Percentiles rank a stretch among this genome's conserved stretches.
phyloP scores from a whole-genome alignment of 768 basidiomycete genomes.

The Rickenella mellea region DNA sequence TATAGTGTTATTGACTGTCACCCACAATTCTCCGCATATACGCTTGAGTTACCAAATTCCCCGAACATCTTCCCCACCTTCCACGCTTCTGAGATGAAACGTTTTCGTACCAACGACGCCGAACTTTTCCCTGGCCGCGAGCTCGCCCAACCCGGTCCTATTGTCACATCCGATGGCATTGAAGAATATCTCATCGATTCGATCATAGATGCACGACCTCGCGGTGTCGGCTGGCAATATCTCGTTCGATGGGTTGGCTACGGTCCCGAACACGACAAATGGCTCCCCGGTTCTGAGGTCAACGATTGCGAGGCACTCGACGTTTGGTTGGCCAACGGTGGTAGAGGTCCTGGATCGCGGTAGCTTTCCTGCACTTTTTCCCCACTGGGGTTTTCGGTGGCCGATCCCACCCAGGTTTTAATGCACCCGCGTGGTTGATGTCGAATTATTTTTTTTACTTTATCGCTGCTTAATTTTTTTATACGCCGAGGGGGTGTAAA shows the following conservation, averaged over 20 bases:
- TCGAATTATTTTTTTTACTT: too few species aligned
- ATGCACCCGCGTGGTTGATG: too few species aligned
- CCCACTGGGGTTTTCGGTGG: too few species aligned
- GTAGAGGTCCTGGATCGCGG: too few species aligned
- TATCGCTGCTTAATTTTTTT: too few species aligned
- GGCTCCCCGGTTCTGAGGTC: conserved; percentile 16
- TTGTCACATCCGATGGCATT: conserved; percentile 15
- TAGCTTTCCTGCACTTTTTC: too few species aligned
- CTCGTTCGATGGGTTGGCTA: conserved; percentile 23
- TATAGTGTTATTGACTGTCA: conserved; percentile 3
- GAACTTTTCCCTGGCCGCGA: conserved; percentile 5
- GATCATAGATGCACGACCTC: conserved; percentile 17
- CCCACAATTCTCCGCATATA: conserved; percentile 8
- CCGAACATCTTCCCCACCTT: conserved; percentile 7
- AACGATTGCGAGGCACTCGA: conserved; percentile 17
- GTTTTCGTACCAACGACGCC: conserved; percentile 5
- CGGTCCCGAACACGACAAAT: conserved; percentile 19
- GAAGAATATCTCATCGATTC: conserved; percentile 19
- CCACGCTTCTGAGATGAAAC: conserved; percentile 5
- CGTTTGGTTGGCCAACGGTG: conserved; percentile 1
- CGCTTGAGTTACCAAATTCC: conserved; percentile 9
- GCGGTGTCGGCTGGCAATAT: conserved; percentile 20
- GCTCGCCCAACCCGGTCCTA: conserved; percentile 7
- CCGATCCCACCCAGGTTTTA: too few species aligned
- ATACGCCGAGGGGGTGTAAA: too few species aligned